phyloP scores from a whole-genome alignment of 495 filamentous ascomycete genomes.

The Terfezia boudieri region DNA sequence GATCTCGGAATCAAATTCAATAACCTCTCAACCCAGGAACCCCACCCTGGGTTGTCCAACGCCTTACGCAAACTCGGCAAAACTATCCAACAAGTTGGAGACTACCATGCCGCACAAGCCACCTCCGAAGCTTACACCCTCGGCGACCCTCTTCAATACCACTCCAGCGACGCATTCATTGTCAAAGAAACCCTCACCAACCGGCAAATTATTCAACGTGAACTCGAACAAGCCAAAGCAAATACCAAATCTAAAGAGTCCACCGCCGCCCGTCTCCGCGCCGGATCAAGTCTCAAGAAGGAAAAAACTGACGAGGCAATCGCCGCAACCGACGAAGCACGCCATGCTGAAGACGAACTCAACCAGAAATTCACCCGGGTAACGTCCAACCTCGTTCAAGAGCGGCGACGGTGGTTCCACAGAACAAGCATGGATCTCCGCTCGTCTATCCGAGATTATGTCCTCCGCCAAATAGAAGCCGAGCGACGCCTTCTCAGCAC shows the following conservation, averaged over 20 bases:
- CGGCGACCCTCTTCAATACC: conserved; percentile 81
- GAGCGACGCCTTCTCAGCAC: conserved; percentile 83
- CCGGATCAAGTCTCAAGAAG: conserved; percentile 54
- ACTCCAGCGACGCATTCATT: conserved; percentile 89
- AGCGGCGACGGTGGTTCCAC: conserved; percentile 78
- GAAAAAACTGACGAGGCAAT: conserved; percentile 98
- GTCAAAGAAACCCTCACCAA: conserved; percentile 99
- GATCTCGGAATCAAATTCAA: conserved; percentile 81
- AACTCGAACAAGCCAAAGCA: conserved; percentile 73
- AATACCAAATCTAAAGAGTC: conserved; percentile 50
- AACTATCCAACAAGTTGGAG: conserved; percentile 73
- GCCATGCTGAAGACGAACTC: conserved; percentile 53
- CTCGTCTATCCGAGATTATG: conserved; percentile 68
- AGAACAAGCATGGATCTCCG: conserved; percentile 65
- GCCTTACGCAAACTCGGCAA: conserved; percentile 93
- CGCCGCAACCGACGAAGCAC: conserved; percentile 64
- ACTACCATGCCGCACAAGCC: conserved; percentile 91
- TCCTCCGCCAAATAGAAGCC: conserved; percentile 81
- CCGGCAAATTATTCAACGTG: conserved; percentile 90
- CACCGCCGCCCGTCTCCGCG: conserved; percentile 72
- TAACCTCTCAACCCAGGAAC: conserved; percentile 68
- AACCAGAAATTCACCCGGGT: conserved; percentile 65
- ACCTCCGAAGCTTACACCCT: conserved; percentile 92
- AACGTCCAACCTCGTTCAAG: conserved; percentile 66
- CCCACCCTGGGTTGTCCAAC: conserved; percentile 60